Percentiles rank a stretch among this genome's conserved stretches.
Conservation (phyloP, 257 asterid genomes). For the Fraxinus americana region DNA sequence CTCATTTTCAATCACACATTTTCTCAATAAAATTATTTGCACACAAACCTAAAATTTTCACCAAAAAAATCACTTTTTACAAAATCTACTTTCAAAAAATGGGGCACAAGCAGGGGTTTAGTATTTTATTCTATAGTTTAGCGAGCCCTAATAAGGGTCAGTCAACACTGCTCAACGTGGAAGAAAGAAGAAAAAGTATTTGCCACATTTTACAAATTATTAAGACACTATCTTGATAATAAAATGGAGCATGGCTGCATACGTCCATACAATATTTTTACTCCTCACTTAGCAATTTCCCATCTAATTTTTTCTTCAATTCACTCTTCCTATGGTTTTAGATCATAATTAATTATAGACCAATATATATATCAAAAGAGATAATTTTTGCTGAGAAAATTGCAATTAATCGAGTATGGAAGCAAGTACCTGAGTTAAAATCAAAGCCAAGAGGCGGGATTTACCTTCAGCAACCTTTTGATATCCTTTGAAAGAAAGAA, state of each 20-base stretch:
- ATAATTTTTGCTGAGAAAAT: conserved; percentile 13
- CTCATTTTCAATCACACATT: too few species aligned
- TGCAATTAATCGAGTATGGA: background rate
- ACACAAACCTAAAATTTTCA: too few species aligned
- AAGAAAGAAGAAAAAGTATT: background rate
- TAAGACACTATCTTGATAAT: background rate
- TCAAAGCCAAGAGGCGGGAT: conserved; percentile 56
- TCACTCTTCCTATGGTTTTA: background rate
- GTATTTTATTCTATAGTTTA: background rate
- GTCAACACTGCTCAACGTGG: background rate
- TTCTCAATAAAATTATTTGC: too few species aligned
- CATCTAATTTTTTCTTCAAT: background rate
- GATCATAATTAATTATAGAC: background rate
- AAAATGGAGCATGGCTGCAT: background rate
- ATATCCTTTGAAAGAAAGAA: conserved; percentile 50
- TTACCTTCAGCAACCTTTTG: conserved; percentile 69
- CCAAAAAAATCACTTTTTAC: too few species aligned
- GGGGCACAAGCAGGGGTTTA: too few species aligned
- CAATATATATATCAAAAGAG: background rate
- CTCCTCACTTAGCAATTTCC: background rate
- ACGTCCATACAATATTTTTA: background rate
- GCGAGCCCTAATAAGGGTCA: background rate
- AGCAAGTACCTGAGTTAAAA: conserved; percentile 61
- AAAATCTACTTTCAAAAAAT: too few species aligned
- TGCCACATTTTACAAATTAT: background rate